Conservation (phyloP, 148 eudicot genomes). For the Chenopodium formosanum region DNA sequence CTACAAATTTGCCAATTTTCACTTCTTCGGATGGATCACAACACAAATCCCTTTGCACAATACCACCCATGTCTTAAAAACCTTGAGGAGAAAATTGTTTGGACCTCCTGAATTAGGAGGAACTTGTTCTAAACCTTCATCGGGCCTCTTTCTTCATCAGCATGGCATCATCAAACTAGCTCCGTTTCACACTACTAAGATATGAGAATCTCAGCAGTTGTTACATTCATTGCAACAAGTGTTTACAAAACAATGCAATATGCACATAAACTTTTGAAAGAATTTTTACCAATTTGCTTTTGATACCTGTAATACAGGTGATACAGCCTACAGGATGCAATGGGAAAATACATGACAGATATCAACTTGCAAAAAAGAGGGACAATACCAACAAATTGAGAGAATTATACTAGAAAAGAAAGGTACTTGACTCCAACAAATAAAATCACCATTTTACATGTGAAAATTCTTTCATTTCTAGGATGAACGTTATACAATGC, state of each 20-base stretch:
- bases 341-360: neutral
- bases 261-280: neutral
- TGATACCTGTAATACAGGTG: no score
- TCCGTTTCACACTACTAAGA: neutral
- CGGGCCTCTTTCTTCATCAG: neutral
- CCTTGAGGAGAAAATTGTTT: no score
- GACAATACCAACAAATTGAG: neutral
- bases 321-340: neutral
- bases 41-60: neutral
- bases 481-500: constrained; percentile 18
- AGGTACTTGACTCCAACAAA: neutral
- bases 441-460: constrained; percentile 32
- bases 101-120: neutral
- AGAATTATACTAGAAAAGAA: neutral
- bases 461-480: constrained; percentile 20
- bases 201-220: neutral
- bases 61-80: neutral
- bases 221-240: no score
- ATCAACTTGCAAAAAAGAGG: neutral
- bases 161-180: neutral
- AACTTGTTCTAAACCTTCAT: neutral
- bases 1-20: neutral
- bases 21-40: neutral
- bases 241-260: neutral
- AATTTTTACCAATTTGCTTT: neutral